Evolutionary conservation across 176 grass and related monocot genomes (phyloP), one percentile per base, ranked within the genome.

Genomic region (Canna indica): DNA sequence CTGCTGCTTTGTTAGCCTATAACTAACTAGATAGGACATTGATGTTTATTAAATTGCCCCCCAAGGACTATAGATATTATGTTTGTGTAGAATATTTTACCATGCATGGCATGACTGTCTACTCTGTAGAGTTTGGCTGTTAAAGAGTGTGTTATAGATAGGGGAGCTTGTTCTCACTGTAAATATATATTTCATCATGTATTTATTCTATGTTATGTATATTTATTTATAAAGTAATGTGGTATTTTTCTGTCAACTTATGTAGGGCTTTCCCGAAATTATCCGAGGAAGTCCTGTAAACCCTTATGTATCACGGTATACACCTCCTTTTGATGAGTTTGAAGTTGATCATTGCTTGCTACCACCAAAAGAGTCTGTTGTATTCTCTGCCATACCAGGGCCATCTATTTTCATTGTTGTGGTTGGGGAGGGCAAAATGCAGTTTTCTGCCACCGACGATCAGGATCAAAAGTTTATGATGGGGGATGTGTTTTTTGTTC

Each of bases 251-350:
- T 1, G 13, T 2, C 56, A 27, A 20, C 62, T 72, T 11, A 41
- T 87, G 47, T 68, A 97, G 93, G 72, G 42, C 6, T 90, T 85
- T 70, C 88, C 88, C 4, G 88, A 97, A 77, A 80, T 97, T 62
- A 50, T 90, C 64, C 67, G 70, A 36, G 93, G 88, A 17, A 38
- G 73, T 35, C 67, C 64, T 6, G 36, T 97, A 58, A 81, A 87
- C 36, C 70, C 53, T 62, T 64, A 80, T 22, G 63, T 92, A 47
- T 84, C 75, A 59, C 83, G 86, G 16, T 97, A 97, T 63, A 92
- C 88, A 11, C 82, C 88, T 77, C 86, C 93, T 28, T 92, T 89
- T 18, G 84, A 87, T 2, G 93, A 97, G 76, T 97, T 97, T 17
- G 93, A 92, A 73, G 93, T 97, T 0, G 86, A 97, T 71, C 64